Evolutionary conservation across 2,329 filamentous ascomycete genomes (phyloP).

Genomic region (Beauveria scarabaeidicola): DNA sequence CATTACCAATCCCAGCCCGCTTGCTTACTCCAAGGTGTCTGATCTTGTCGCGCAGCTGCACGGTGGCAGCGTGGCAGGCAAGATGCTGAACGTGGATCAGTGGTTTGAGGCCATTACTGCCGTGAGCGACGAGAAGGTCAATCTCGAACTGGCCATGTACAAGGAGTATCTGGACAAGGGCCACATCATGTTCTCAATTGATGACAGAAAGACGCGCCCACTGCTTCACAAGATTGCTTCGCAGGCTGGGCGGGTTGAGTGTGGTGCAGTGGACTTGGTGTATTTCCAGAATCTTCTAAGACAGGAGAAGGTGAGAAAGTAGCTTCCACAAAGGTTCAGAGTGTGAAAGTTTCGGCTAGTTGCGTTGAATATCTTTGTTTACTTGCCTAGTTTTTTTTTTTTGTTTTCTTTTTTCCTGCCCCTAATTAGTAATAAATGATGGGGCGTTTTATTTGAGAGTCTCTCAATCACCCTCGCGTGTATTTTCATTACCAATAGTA

Average conservation of each 20-base stretch:
- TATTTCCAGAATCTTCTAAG: neutral
- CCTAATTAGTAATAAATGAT: no score
- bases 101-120: neutral
- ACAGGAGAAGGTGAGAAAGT: neutral
- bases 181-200: neutral
- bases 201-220: neutral
- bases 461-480: no score
- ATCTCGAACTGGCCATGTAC: slow-evolving; percentile 2
- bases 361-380: no score
- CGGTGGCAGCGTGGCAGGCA: neutral
- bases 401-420: no score
- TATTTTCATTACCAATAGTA: no score
- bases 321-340: neutral
- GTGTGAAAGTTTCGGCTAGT: neutral
- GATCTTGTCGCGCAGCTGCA: neutral
- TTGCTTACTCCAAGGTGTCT: neutral
- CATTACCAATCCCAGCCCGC: neutral
- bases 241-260: neutral
- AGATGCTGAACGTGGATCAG: neutral
- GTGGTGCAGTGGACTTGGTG: neutral
- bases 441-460: no score
- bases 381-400: no score
- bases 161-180: slow-evolving; percentile 3
- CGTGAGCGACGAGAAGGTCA: neutral
- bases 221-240: neutral